Conservation (phyloP, 495 filamentous ascomycete genomes). For the Lineolata rhizophorae region DNA sequence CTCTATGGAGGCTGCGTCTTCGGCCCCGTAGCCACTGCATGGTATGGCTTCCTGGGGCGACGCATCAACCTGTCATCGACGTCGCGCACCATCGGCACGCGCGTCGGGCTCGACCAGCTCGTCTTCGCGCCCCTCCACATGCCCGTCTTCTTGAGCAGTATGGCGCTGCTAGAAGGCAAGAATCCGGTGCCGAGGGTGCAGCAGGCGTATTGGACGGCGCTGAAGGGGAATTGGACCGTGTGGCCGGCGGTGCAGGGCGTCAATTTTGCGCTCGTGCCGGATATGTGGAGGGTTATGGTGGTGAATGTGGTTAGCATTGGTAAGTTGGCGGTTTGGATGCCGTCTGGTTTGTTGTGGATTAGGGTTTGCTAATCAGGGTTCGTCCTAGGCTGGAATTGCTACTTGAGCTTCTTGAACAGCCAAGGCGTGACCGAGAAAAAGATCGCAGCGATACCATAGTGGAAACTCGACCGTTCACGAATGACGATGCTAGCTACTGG, state of each 20-base stretch:
- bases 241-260: slow-evolving; percentile 82
- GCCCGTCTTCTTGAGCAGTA: slow-evolving; percentile 58
- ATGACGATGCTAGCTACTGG: too few species aligned
- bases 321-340: slow-evolving; percentile 19
- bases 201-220: slow-evolving; percentile 39
- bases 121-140: slow-evolving; percentile 70
- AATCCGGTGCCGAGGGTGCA: slow-evolving; percentile 48
- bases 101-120: slow-evolving; percentile 67
- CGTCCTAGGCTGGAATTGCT: slow-evolving; percentile 90
- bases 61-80: slow-evolving; percentile 12
- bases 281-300: slow-evolving; percentile 67
- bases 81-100: slow-evolving; percentile 43
- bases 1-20: slow-evolving; percentile 84
- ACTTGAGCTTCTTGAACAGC: slow-evolving; percentile 68
- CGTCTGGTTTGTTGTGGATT: not conserved
- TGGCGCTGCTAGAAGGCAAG: slow-evolving; percentile 72
- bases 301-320: slow-evolving; percentile 68
- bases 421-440: slow-evolving; percentile 5
- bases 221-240: slow-evolving; percentile 72
- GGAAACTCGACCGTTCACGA: too few species aligned
- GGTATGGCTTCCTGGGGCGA: slow-evolving; percentile 70
- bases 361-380: not conserved
- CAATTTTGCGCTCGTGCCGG: slow-evolving; percentile 80
- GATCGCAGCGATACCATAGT: too few species aligned
- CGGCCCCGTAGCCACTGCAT: slow-evolving; percentile 72